Conservation (phyloP, 2,329 filamentous ascomycete species). For the Fusarium sp. region DNA sequence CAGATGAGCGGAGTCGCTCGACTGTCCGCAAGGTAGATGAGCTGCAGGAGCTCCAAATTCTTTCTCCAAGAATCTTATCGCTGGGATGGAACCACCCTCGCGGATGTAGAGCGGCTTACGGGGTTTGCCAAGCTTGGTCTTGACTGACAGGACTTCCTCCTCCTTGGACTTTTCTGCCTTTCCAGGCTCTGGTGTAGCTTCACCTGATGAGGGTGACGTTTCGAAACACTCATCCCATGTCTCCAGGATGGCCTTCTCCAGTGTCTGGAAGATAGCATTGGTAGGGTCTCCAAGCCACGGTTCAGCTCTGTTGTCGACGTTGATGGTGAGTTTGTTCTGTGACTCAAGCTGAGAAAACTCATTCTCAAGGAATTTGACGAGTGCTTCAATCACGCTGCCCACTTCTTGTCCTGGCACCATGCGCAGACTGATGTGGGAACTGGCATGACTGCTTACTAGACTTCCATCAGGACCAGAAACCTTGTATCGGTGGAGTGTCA, state of each 20-base stretch:
- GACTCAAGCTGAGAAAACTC: constrained; percentile 80
- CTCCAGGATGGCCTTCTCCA: constrained; percentile 84
- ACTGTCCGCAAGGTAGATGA: constrained; percentile 92
- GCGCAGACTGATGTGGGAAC: constrained; percentile 86
- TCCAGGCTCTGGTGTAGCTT: constrained; percentile 5
- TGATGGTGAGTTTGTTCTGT: constrained; percentile 80
- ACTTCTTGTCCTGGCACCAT: constrained; percentile 94
- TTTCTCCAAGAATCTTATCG: constrained; percentile 93
- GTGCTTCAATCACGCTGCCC: constrained; percentile 72
- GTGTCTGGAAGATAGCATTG: constrained; percentile 88
- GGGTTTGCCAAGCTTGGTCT: constrained; percentile 42
- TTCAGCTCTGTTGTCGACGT: constrained; percentile 92
- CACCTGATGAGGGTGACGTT: constrained; percentile 13
- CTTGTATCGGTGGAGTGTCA: constrained; percentile 93
- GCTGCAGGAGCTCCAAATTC: constrained; percentile 91
- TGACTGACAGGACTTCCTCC: constrained; percentile 30
- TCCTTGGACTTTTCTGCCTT: constrained; percentile 25
- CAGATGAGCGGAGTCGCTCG: constrained; percentile 91
- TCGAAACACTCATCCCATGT: constrained; percentile 75
- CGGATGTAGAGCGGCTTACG: constrained; percentile 88
- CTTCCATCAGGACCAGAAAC: constrained; percentile 92
- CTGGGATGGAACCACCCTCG: constrained; percentile 94
- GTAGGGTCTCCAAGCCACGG: constrained; percentile 94
- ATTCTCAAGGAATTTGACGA: constrained; percentile 72
- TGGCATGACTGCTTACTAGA: constrained; percentile 88